Evolutionary conservation across 805 yeast genomes (phyloP), one percentile per base, ranked within the genome.

Genomic region (Kodamaea restingae): DNA sequence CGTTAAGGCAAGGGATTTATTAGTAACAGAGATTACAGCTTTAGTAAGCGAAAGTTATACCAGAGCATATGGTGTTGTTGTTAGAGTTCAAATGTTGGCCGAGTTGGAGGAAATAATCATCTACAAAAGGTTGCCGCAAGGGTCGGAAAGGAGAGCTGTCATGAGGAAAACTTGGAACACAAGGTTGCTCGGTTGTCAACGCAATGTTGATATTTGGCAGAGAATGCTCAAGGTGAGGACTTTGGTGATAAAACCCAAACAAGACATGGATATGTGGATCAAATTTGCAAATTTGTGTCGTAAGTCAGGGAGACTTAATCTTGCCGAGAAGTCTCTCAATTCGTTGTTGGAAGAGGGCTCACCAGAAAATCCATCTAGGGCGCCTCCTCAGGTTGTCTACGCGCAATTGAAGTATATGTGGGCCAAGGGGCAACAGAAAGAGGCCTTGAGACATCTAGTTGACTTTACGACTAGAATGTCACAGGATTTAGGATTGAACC

Each of bases 161-260:
- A 82, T 93, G 75, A 74, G 95, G 49, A 80, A 82, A 50, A 91
- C 98, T 0, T 95, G 98, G 98, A 88, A 86, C 55, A 85, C 86
- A 37, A 76, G 99, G 52, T 67, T 93, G 36, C 66, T 87, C 44
- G 98, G 98, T 1, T 88, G 97, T 55, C 98, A 93, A 63, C 75
- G 93, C 50, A 93, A 93, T 63, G 98, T 93, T 37, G 99, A 93
- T 63, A 88, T 90, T n/a, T 93, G 99, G 98, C 97, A 91, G 59
- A 73, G 97, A 54, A 82, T 93, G 79, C 72, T 93, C 44, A 86
- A 90, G 57, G 96, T 91, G 2, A 74, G 98, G 41, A 91, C 97
- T 0, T 70, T 93, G 34, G 98, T 93, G 10, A 85, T 93, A 32
- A 83, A 84, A 47, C 99, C 98, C 2, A 87, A 90, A 49, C 95